Conservation (phyloP, 1,284 basidiomycete genomes). For the Naganishia cerealis region DNA sequence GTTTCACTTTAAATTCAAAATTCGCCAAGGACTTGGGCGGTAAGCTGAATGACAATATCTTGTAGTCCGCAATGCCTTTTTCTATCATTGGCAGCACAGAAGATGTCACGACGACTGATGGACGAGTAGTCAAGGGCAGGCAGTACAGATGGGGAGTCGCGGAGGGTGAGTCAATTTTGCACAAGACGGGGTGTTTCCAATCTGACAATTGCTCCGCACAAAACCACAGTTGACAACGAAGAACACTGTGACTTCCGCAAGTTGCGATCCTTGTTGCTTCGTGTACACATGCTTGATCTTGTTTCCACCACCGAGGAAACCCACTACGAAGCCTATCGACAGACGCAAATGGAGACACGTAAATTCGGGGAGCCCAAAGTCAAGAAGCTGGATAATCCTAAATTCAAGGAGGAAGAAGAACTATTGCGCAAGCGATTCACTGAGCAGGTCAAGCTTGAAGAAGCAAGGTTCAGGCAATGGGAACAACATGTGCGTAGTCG, state of each 20-base stretch:
- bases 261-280: conserved; percentile 89
- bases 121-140: conserved; percentile 90
- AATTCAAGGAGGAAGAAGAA: conserved; percentile 99
- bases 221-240: conserved; percentile 83
- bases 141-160: conserved; percentile 99
- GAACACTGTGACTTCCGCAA: conserved; percentile 99
- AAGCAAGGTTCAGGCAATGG: conserved; percentile 97
- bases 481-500: conserved; percentile 81
- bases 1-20: conserved; percentile 6
- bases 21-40: not conserved
- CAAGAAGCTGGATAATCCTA: conserved; percentile 98
- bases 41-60: not conserved
- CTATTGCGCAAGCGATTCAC: conserved; percentile 94
- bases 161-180: conserved; percentile 64
- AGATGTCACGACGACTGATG: conserved; percentile 88
- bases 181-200: not conserved
- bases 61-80: conserved; percentile 84
- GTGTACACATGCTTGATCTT: conserved; percentile 98
- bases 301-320: conserved; percentile 93
- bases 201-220: not conserved
- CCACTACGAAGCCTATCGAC: conserved; percentile 98
- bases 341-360: conserved; percentile 99
- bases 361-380: conserved; percentile 99
- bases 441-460: conserved; percentile 99
- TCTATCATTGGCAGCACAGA: conserved; percentile 96